Evolutionary conservation across 306 rosid genomes (phyloP), one percentile per base, ranked within the genome.

Genomic region (Glycine soja): DNA sequence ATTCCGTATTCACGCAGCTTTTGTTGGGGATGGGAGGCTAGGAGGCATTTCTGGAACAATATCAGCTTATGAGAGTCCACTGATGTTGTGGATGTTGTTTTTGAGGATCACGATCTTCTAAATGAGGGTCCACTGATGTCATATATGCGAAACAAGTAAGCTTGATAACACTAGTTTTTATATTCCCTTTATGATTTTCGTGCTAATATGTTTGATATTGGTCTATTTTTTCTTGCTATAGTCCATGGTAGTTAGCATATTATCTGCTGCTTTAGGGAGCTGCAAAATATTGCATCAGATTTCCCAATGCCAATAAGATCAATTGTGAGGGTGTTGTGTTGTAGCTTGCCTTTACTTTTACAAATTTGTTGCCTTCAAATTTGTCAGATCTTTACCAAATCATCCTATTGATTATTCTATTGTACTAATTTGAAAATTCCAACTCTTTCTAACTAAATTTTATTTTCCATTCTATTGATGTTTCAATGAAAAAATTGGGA

Each of bases 21-120:
- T 93, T 64, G 96, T 93, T 53, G 98, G 99, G 40, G 99, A 95
- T 88, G 98, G 99, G 58, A 86, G 78, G 82, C 80, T 95, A 10
- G 98, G 99, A 67, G 99, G 98, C 70, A 91, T 95, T 80, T 95
- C 99, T 69, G 97, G 92, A 79, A 93, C 99, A 67, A 90, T 95
- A 82, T 91, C 98, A 76, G 98, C 98, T 67, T 95, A 91, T 59
- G 99, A 95, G 86, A 90, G 86, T n/a, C n/a, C n/a, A n/a, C 78
- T 89, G 98, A 95, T 77, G 87, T 93, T 80, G 89, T 83, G 46
- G 97, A 97, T 70, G 77, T 95, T 87, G 79, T 93, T 82, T 74
- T 95, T 30, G 97, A 87, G 66, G 97, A 95, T 87, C 93, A 89
- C 7, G 99, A 97, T 67, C 97, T 95, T 89, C 77, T 82, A 42